Evolutionary conservation across 805 yeast species (phyloP), one percentile per base, ranked within the genome.

Genomic region (Kockiozyma suomiensis): DNA sequence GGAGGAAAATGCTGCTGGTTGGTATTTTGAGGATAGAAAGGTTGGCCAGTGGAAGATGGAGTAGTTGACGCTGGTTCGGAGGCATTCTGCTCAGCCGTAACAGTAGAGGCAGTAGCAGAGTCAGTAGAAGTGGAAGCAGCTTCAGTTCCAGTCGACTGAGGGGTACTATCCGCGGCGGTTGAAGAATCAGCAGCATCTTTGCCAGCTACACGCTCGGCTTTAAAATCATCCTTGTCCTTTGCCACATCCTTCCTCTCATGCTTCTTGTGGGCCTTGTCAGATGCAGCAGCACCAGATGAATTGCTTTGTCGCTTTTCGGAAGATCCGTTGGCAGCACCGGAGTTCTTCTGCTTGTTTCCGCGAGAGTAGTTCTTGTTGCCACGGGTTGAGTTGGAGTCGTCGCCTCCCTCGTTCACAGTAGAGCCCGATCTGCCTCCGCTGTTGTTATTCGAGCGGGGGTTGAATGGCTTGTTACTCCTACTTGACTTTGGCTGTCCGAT

Each of bases 401-500:
- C 52, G 21, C 28, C 48, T 7, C 28, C 53, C 15, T 48, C 50
- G 19, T 35, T 38, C 4, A 56, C 12, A 6, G 58, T 26, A 48
- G 59, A 42, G 23, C 41, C 35, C 15, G 46, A 42, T 48, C 62
- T 48, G 54, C 46, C n/a, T 45, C 21, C 21, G 33, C 35, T 49
- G 53, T 42, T 50, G 51, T 47, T 56, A 41, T 33, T 30, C 17
- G 42, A 21, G 17, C 54, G 51, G 10, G 54, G 19, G 26, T 35
- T 50, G 33, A 64, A 65, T 12, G 75, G 71, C 55, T 70, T 71
- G 21, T 80, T 76, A 17, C 32, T 45, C 25, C 66, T 37, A 28
- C 49, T 43, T 21, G 59, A 50, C 46, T 62, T 62, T n/a, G 65
- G 41, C 15, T 54, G 58, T 42, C 81, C 75, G 28, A 79, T 80